Evolutionary conservation across 2,329 filamentous ascomycete genomes (phyloP).

Genomic region (Cordyceps fumosorosea): DNA sequence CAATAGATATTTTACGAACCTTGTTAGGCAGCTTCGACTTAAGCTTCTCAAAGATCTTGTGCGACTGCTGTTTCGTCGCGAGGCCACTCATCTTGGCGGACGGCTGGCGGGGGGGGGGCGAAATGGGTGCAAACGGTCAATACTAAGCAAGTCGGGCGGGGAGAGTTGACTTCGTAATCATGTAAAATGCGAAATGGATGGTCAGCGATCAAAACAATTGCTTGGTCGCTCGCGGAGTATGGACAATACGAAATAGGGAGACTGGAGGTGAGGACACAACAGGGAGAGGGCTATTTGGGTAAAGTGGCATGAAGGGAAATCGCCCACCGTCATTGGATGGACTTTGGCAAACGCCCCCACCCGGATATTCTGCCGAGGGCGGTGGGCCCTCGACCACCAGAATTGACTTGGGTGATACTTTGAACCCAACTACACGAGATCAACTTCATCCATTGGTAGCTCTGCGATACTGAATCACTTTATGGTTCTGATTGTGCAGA

Average conservation of each 20-base stretch:
- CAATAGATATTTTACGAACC: conserved; percentile 42
- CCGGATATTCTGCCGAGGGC: conserved; percentile 30
- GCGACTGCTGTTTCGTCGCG: conserved; percentile 89
- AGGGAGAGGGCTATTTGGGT: conserved; percentile 24
- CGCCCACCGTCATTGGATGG: conserved; percentile 29
- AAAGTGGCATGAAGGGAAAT: conserved; percentile 35
- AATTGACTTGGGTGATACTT: background rate
- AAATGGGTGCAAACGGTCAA: background rate
- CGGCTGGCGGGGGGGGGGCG: conserved; percentile 11
- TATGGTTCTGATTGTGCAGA: background rate
- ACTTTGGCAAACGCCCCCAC: conserved; percentile 21
- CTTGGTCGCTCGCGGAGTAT: conserved; percentile 1
- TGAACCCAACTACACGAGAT: background rate
- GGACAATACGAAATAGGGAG: conserved; percentile 23
- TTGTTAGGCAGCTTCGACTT: conserved; percentile 94
- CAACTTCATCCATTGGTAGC: background rate
- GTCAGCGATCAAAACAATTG: background rate
- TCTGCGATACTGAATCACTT: background rate
- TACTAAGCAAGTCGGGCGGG: background rate
- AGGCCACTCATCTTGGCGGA: conserved; percentile 53
- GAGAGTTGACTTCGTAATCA: background rate
- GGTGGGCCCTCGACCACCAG: conserved; percentile 22
- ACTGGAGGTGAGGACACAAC: conserved; percentile 21
- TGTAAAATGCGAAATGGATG: background rate
- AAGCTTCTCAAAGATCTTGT: conserved; percentile 96